Evolutionary conservation across 345 rosid species (phyloP), one percentile per base, ranked within the genome.

Genomic region (Camelina laxa): DNA sequence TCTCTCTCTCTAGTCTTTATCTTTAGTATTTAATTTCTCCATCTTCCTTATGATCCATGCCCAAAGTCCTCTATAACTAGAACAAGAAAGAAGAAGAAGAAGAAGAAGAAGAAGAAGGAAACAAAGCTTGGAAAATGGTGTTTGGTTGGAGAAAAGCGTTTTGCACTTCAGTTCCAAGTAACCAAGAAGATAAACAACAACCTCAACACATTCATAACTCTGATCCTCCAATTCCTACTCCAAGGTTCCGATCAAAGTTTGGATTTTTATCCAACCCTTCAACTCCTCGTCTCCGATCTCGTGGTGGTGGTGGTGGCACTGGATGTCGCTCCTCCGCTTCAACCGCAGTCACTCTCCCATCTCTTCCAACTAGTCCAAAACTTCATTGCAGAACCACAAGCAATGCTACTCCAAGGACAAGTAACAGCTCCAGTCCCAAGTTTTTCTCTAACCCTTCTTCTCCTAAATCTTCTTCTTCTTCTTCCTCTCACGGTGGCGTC

Each of bases 221-320:
- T 36, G 44, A 74, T 12, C 59, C 55, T 19, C 61, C 44, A 4
- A 15, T 48, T 59, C 39, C 63, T 12, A 85, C 86, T 44, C 89
- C 93, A 5, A 85, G 84, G 69, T 81, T 86, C 19, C 70, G 85
- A 60, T 86, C 92, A 24, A 93, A 83, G 77, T 85, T 93, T 11
- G 88, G 90, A 0, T 89, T 90, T 74, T 87, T 93, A 57, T 89
- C 93, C 2, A 89, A 91, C 68, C 88, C 93, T 42, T 87, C 98
- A 10, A 86, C 97, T 20, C 97, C 98, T 0, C 86, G 92, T 13
- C 69, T 82, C 21, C 96, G 78, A 30, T 64, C 93, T 11, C 82
- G 80, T 53, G 82, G 83, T 14, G 53, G 51, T 14, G 53, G 51
- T 54, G 71, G 88, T 1, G 78, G 60, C 16, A 84, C 85, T 69